Percentiles rank a stretch among this genome's conserved stretches.
phyloP scores from a whole-genome alignment of 495 filamentous ascomycete species.

The Penicillium angulare region DNA sequence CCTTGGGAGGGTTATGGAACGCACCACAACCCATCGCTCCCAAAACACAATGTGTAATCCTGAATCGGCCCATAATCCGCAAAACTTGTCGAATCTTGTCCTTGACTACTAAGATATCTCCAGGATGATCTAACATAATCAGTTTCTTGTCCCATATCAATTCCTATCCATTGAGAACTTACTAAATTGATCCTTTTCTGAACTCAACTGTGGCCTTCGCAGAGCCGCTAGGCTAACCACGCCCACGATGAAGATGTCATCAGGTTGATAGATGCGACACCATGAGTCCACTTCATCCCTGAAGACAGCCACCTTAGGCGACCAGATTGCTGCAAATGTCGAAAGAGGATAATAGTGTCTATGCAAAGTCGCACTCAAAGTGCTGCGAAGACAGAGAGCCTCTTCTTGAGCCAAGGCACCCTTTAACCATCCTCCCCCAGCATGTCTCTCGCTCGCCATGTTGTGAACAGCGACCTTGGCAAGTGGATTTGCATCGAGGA shows the following conservation, averaged over 20 bases:
- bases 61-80: slow-evolving; percentile 49
- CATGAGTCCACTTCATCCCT: slow-evolving; percentile 35
- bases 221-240: slow-evolving; percentile 15
- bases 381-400: slow-evolving; percentile 57
- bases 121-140: not conserved
- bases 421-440: slow-evolving; percentile 55
- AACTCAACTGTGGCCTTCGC: slow-evolving; percentile 5
- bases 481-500: not conserved
- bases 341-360: slow-evolving; percentile 55
- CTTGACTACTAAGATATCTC: slow-evolving; percentile 34
- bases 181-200: slow-evolving; percentile 9
- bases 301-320: slow-evolving; percentile 45
- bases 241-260: slow-evolving; percentile 12
- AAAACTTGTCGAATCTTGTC: slow-evolving; percentile 60
- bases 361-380: slow-evolving; percentile 51
- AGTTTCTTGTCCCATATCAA: not conserved
- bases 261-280: slow-evolving; percentile 34
- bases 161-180: not conserved
- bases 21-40: slow-evolving; percentile 70
- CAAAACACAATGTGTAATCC: slow-evolving; percentile 55
- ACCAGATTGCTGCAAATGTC: slow-evolving; percentile 48
- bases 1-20: slow-evolving; percentile 58
- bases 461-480: slow-evolving; percentile 37
- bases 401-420: slow-evolving; percentile 60
- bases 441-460: slow-evolving; percentile 51